Base-by-base conservation (phyloP, 208 protist species). In the Leishmania amazonensis region DNA sequence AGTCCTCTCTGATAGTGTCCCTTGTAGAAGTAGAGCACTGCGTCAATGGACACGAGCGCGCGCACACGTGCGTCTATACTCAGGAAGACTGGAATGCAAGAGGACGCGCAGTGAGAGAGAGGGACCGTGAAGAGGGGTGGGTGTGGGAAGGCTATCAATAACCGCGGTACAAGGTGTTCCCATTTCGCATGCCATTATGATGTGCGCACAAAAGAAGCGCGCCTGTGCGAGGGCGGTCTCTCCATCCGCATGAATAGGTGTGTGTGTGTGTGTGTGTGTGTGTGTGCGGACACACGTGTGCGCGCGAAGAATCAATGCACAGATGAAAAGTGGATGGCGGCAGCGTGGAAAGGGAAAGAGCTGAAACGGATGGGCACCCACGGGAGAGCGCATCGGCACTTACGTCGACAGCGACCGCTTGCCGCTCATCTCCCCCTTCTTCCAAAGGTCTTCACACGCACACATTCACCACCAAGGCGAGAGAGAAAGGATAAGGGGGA, bases 1-100 rank as follows among this genome's bases (percentile, higher is more conserved):
- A 49, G 13, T 81, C 57, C 21, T 74, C 51, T 21, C 67, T 79
- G 17, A 70, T 72, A 42, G 75, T 13, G 72, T 81, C 47, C 45
- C 51, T 81, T 7, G 72, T 60, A 0, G 81, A 80, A 2, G 77
- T 68, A 31, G 51, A 42, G 70, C 35, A 35, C 28, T 51, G 45
- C 4, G 70, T 38, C 70, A 28, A 17, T 31, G 45, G 28, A 3
- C 31, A 35, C 24, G 24, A 2, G 47, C 67, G 42, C 7, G 47
- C 71, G 49, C n/a, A n/a, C 21, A 38, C 42, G 24, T 75, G 71
- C 24, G 47, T 40, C 5, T 49, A 73, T 19, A 21, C 11, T 8
- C 62, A 40, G 62, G 17, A 49, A 73, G 67, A 11, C 40, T 49
- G 21, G 40, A 73, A 73, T 21, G 17, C 67, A 73, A 73, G 40